phyloP scores from a whole-genome alignment of 257 asterid species.

The Echites panduratus region DNA sequence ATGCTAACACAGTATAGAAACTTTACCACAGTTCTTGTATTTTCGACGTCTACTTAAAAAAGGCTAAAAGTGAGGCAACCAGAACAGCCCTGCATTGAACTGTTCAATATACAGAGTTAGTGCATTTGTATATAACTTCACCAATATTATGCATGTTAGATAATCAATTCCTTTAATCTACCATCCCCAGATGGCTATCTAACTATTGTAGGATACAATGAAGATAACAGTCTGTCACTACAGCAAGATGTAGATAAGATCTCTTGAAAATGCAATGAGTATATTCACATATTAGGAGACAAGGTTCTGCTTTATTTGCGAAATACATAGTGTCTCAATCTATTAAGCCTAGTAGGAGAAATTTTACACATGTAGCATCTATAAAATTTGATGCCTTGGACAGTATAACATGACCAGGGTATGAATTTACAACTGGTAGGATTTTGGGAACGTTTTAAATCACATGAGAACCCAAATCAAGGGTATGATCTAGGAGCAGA shows the following conservation, averaged over 20 bases:
- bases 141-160: background rate
- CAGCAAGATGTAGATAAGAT: background rate
- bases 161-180: background rate
- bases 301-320: background rate
- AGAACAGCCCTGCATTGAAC: background rate
- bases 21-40: background rate
- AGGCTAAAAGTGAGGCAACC: background rate
- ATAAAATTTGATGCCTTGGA: background rate
- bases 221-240: background rate
- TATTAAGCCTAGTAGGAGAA: background rate
- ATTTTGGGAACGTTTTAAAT: background rate
- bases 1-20: background rate
- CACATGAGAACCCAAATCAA: too few relatives aligned
- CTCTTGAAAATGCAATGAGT: background rate
- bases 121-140: background rate
- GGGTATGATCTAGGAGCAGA: too few relatives aligned
- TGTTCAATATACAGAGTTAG: background rate
- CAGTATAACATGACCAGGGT: background rate
- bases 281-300: background rate
- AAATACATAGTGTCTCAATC: background rate
- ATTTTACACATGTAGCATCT: background rate
- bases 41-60: too few relatives aligned
- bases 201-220: background rate
- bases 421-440: slow-evolving; percentile 10
- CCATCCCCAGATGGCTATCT: background rate